Evolutionary conservation across 768 basidiomycete genomes (phyloP), one percentile per base, ranked within the genome.

Genomic region (Podaxis sp.): DNA sequence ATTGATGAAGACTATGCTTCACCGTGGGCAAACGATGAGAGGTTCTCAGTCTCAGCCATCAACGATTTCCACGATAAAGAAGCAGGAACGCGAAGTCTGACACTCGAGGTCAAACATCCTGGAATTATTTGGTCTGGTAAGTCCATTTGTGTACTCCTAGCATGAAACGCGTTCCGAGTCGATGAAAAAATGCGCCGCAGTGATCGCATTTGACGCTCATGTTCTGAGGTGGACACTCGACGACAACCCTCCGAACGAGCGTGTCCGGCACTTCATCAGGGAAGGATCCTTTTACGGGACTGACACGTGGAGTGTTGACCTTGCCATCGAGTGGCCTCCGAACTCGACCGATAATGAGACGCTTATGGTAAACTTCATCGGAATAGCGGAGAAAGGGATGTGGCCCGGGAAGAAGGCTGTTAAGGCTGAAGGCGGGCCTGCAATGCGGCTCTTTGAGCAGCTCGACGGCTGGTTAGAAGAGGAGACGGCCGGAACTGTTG

Each of bases 201-300:
- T 92, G 3, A 83, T 99, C 59, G 90, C 95, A 0, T 97, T 99
- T 70, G 91, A 96, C 54, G 96, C 93, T 0, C 89, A 96, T 64
- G 92, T 98, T 13, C 73, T 96, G 7, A 75, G 83, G 58, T 98
- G 96, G 96, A 87, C 85, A 15, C 79, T 95, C 40, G 90, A 93
- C 66, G 79, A 87, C 65, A 84, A 86, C 59, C 95, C 96, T 1
- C 92, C 93, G 0, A 74, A 85, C 57, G 90, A 92, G 61, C 77
- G 81, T 66, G 84, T 83, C 6, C 83, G 95, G 7, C 96, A 99
- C 70, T 92, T 95, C 68, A 84, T 98, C 76, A 97, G 95, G 71
- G 93, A 96, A 72, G 93, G 86, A 0, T 94, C 95, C 2, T 93
- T 92, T 73, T 93, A 93, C 67, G 90, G 88, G 1, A 82, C 82